Evolutionary conservation across 192 early-diverging fungal genomes (phyloP), one percentile per base, ranked within the genome.

Genomic region (Backusella parvicylindrica): DNA sequence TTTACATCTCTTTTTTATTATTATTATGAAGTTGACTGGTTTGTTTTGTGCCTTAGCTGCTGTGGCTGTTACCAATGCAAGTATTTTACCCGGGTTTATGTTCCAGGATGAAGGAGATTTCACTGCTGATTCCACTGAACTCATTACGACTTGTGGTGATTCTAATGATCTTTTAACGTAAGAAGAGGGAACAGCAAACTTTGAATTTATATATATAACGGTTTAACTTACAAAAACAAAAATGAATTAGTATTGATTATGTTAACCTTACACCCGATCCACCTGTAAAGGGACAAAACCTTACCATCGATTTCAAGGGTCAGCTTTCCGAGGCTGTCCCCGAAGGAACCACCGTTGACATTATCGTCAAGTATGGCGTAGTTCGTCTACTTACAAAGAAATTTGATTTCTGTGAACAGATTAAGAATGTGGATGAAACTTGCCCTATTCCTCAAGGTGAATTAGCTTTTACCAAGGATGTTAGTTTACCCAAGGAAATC

Each of bases 401-500:
- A 49, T 74, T 84, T 36, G 86, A 89, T 74, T 82, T 89, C 18
- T 89, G 88, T 32, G 81, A 85, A 15, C 77, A 89, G 41, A 78
- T 81, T 6, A 60, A 69, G 32, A 79, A 84, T 64, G 71, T 89
- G n/a, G 77, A 84, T 73, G 86, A 84, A 70, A 32, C 70, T 5
- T 89, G 88, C 74, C 88, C 88, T 16, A 53, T 89, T 31, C 38
- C 64, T 7, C 68, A 80, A 28, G 88, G 88, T 11, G 76, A 82
- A 0, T 80, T 86, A 7, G 37, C 28, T 9, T 72, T 89, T 11
- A 26, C 75, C 0, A 81, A 86, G 41, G 60, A 76, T 9, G 81
- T 89, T 30, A 81, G 79, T 8, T 81, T 89, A 41, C 88, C 88
- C 21, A 87, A 83, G 71, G 85, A 87, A 70, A 89, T 87, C 68